Conservation (phyloP, 768 basidiomycete genomes). For the Boletales sp. region DNA sequence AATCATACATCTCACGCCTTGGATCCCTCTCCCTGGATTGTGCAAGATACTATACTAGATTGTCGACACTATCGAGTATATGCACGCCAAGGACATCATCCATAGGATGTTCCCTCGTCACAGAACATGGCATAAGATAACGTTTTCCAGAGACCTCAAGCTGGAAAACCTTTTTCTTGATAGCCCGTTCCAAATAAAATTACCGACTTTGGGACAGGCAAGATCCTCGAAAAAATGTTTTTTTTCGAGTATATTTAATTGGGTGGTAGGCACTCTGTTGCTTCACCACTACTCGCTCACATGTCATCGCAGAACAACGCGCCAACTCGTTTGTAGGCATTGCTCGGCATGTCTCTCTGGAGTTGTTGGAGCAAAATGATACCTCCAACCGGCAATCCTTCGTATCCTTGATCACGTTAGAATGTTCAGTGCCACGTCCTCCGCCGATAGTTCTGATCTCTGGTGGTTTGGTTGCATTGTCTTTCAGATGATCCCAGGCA, state of each 20-base stretch:
- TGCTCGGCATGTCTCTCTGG: slow-evolving; percentile 86
- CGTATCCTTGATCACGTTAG: background rate
- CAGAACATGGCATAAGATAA: slow-evolving; percentile 6
- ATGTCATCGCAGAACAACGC: slow-evolving; percentile 39
- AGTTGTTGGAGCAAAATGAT: slow-evolving; percentile 69
- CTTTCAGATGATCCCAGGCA: slow-evolving; percentile 89
- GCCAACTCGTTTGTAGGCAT: slow-evolving; percentile 84
- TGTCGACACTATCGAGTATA: slow-evolving; percentile 82
- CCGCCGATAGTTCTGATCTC: slow-evolving; percentile 68
- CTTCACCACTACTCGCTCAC: background rate
- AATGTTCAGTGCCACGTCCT: background rate
- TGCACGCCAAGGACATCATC: slow-evolving; percentile 86
- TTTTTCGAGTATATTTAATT: no score
- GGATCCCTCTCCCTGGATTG: slow-evolving; percentile 85
- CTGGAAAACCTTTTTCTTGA: slow-evolving; percentile 92
- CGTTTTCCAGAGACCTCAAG: slow-evolving; percentile 58
- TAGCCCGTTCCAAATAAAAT: slow-evolving; percentile 78
- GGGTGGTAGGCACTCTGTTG: slow-evolving; percentile 38
- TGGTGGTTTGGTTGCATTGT: slow-evolving; percentile 96
- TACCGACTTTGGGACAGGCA: slow-evolving; percentile 96
- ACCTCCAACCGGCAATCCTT: slow-evolving; percentile 66
- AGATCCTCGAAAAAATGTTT: slow-evolving; percentile 63
- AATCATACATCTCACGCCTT: slow-evolving; percentile 62
- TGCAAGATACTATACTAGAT: slow-evolving; percentile 80
- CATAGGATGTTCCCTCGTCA: slow-evolving; percentile 54